phyloP scores from a whole-genome alignment of 345 rosid species.

The Passiflora organensis region DNA sequence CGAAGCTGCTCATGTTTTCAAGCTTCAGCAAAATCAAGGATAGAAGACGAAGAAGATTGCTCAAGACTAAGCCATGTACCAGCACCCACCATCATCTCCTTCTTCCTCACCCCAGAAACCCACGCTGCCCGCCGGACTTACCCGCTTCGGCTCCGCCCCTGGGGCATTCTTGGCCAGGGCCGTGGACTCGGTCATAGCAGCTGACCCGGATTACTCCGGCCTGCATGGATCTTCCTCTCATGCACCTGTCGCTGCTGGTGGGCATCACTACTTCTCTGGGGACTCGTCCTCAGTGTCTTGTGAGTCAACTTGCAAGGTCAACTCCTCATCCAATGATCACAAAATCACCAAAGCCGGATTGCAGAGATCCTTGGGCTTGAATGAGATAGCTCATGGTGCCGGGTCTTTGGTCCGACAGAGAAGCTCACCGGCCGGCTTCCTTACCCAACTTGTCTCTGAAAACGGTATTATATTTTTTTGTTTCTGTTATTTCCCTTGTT shows the following conservation, averaged over 20 bases:
- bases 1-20: too few relatives aligned
- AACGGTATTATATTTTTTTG: too few relatives aligned
- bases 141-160: conserved; percentile 80
- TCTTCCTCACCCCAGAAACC: conserved; percentile 44
- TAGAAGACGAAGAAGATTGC: too few relatives aligned
- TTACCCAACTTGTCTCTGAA: conserved; percentile 45
- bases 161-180: conserved; percentile 59
- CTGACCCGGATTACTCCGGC: conserved; percentile 14
- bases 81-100: conserved; percentile 39
- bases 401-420: conserved; percentile 64
- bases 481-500: too few relatives aligned
- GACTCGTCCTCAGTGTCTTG: too few relatives aligned
- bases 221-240: not conserved
- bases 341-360: conserved; percentile 17
- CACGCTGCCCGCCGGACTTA: conserved; percentile 34
- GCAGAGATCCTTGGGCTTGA: conserved; percentile 58
- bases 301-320: too few relatives aligned
- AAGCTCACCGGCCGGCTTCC: conserved; percentile 92
- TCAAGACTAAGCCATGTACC: conserved; percentile 60
- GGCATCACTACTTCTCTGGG: conserved; percentile 44
- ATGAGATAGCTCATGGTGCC: conserved; percentile 38
- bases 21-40: too few relatives aligned
- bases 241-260: too few relatives aligned
- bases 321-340: too few relatives aligned
- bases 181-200: conserved; percentile 64